Evolutionary conservation across 192 early-diverging fungal species (phyloP).

Genomic region (Rhizophagus clarus): DNA sequence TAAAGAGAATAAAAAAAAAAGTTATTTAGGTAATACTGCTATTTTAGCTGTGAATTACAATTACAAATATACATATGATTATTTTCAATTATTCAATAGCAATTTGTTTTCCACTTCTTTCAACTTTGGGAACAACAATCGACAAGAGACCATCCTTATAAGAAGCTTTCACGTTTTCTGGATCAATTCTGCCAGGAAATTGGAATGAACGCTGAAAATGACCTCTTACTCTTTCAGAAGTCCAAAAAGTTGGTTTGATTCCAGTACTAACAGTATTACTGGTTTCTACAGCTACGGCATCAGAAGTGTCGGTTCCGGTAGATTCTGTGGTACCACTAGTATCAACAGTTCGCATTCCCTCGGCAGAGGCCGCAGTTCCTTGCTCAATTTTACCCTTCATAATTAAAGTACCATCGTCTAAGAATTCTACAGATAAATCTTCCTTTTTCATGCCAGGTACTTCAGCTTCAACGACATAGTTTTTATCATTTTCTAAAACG

Average conservation of each 20-base stretch:
- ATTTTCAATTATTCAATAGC: conserved; percentile 24
- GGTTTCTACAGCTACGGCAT: neutral
- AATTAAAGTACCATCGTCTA: conserved; percentile 37
- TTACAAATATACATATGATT: no score
- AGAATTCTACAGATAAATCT: conserved; percentile 39
- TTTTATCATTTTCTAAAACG: conserved; percentile 35
- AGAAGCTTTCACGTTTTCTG: conserved; percentile 30
- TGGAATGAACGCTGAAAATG: conserved; percentile 32
- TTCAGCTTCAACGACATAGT: conserved; percentile 44
- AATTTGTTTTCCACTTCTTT: conserved; percentile 18
- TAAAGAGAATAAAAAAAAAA: no score
- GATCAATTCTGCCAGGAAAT: conserved; percentile 34
- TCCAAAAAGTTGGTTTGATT: conserved; percentile 22
- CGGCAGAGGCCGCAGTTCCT: neutral
- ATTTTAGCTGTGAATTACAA: no score
- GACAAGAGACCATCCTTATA: conserved; percentile 39
- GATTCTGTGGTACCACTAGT: neutral
- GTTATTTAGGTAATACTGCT: no score
- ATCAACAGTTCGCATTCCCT: conserved; percentile 9
- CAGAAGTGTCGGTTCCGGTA: neutral
- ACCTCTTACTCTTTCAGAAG: conserved; percentile 28
- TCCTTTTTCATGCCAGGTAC: conserved; percentile 44
- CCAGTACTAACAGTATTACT: neutral
- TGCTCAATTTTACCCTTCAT: conserved; percentile 37
- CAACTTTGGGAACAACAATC: conserved; percentile 32